Percentiles rank a stretch among this genome's conserved stretches.
Conservation (phyloP, 2,329 filamentous ascomycete species). For the Apiospora saccharicola region DNA sequence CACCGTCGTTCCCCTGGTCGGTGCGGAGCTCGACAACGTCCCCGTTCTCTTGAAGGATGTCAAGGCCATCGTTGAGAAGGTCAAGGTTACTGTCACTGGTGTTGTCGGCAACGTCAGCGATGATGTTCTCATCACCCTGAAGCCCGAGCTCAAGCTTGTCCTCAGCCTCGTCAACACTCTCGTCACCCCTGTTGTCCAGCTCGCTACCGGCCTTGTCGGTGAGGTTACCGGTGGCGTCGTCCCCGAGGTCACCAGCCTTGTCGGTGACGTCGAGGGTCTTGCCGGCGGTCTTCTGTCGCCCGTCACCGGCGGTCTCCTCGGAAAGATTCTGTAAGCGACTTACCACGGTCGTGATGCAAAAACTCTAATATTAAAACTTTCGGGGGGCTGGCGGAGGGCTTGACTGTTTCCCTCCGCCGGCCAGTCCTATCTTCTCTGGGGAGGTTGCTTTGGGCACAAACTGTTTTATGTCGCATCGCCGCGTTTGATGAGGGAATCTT, state of each 20-base stretch:
- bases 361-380: background rate
- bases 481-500: slow-evolving; percentile 6
- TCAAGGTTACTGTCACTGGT: slow-evolving; percentile 33
- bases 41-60: slow-evolving; percentile 35
- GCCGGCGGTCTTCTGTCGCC: slow-evolving; percentile 31
- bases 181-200: slow-evolving; percentile 36
- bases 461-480: background rate
- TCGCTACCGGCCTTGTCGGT: slow-evolving; percentile 33
- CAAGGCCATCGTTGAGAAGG: slow-evolving; percentile 33
- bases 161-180: slow-evolving; percentile 35
- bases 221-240: slow-evolving; percentile 31
- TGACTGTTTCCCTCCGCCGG: background rate
- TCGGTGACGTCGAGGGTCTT: slow-evolving; percentile 32
- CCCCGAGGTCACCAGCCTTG: slow-evolving; percentile 32
- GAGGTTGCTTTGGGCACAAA: background rate
- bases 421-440: slow-evolving; percentile 5
- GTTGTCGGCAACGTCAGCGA: slow-evolving; percentile 30
- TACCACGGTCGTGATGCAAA: background rate
- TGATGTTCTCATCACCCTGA: slow-evolving; percentile 36
- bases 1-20: slow-evolving; percentile 33
- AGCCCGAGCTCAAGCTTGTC: slow-evolving; percentile 40
- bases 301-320: slow-evolving; percentile 29
- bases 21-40: slow-evolving; percentile 35
- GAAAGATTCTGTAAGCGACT: slow-evolving; percentile 17
- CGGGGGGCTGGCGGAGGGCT: background rate